Base-by-base conservation (phyloP, 768 basidiomycete genomes). In the Tulasnella sp. region DNA sequence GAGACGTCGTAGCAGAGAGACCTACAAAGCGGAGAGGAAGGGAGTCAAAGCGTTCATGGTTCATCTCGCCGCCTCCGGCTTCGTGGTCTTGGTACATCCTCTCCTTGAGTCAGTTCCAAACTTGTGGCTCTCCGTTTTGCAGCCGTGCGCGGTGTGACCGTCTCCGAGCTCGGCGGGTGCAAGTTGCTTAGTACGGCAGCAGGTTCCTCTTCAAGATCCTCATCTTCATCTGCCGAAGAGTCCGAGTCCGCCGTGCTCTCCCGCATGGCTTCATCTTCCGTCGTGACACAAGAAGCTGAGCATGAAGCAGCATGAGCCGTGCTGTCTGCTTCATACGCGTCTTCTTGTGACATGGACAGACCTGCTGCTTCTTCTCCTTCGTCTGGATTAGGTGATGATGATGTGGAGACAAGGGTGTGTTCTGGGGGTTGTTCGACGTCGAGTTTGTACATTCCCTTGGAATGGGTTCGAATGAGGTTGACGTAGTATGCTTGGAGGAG, bases 401-500 rank as follows among this genome's bases (percentile, higher is more conserved):
- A 4, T 40, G 34, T 22, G 11, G 22, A 8, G 31, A n/a, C 15
- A 3, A 36, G 54, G 45, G 54, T 67, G 12, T 45, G 31, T 19
- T 54, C 34, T 14, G 49, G 37, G 37, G 45, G 15, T 31, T 40
- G 72, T 54, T 40, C 39, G 42, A 31, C 49, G 25, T 74, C 73
- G 29, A 74, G 73, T 17, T 54, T 74, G 54, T 58, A 74, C 29
- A 39, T 19, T 6, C 25, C 49, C 36, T 40, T 74, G 17, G 82
- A 82, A 82, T 96, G 91, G 14, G 94, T 93, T 76, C 92, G 89
- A 77, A 96, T 92, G 81, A 98, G 92, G 82, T 93, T 97, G 84
- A 93, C 86, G 85, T 97, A 97, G 84, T 97, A 98, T 80, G 94
- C 91, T 83, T 97, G 93, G 54, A 97, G 88, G 79, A 93, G 87